Conservation (phyloP, 2,329 filamentous ascomycete genomes). For the Beauveria scarabaeidicola region DNA sequence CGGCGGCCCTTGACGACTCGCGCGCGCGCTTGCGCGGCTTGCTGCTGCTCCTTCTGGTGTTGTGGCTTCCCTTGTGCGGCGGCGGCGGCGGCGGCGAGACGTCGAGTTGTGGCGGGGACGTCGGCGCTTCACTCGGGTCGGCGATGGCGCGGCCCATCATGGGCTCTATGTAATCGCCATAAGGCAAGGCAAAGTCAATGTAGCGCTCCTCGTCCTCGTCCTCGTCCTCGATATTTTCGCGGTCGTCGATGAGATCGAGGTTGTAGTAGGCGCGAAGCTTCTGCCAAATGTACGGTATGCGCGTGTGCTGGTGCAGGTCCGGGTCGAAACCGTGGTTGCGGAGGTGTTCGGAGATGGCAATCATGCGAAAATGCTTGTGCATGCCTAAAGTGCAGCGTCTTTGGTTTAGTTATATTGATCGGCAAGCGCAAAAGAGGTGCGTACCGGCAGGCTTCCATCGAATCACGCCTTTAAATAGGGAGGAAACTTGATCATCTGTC, state of each 20-base stretch:
- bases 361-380: conserved; percentile 90
- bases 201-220: conserved; percentile 50
- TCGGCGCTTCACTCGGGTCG: conserved; percentile 38
- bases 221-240: conserved; percentile 60
- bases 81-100: conserved; percentile 19
- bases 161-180: conserved; percentile 34
- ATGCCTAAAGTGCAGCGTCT: conserved; percentile 48
- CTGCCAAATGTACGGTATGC: conserved; percentile 83
- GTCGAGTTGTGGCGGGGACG: conserved; percentile 39
- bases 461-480: conserved; percentile 86
- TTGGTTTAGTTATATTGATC: background rate
- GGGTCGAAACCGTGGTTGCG: conserved; percentile 73
- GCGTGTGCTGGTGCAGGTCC: conserved; percentile 65
- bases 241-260: conserved; percentile 75
- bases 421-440: conserved; percentile 10
- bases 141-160: conserved; percentile 38
- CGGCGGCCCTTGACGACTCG: background rate
- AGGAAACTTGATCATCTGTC: conserved; percentile 93
- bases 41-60: conserved; percentile 15
- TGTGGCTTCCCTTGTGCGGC: conserved; percentile 5
- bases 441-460: conserved; percentile 91
- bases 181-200: conserved; percentile 56
- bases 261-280: conserved; percentile 82
- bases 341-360: conserved; percentile 73
- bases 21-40: conserved; percentile 35